Base-by-base conservation (phyloP, 1,139 yeast species). In the Pichia sp. region DNA sequence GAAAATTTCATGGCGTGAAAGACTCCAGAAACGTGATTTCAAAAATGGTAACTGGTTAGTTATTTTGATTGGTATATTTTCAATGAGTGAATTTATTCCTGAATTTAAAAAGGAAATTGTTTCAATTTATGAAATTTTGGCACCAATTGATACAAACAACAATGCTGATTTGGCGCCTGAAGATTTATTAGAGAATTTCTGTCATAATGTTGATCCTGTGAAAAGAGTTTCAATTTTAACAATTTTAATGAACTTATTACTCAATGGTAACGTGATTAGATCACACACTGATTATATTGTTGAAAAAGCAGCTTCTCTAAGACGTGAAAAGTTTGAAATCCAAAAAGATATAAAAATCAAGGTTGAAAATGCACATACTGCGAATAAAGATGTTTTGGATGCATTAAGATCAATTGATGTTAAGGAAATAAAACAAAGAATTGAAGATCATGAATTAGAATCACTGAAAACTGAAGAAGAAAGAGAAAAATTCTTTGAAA, bases 21-120 rank as follows among this genome's bases (percentile, higher is more conserved):
- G 95, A 42, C 71, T 89, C 27, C 75, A 82, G 15, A 81, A 78
- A 53, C 78, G 96, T 49, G 78, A 78, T 57, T 92, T 85, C 63
- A 80, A 76, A 58, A 90, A 87, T 59, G 96, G 96, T 5, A 80
- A 80, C 49, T 90, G 97, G 96, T 84, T 87, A 58, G 74, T 83
- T 40, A 77, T 85, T 42, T 66, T 89, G 34, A 65, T 89, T 41
- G 96, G 96, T 20, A 71, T 89, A 5, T 71, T 89, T 29, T 74
- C 82, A 0, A 65, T 77, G 45, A 77, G 84, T 12, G 80, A 80
- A 42, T 73, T 79, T 56, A 73, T 82, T 30, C 79, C 82, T 0
- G 73, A 74, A 22, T 84, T 77, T 67, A 62, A 70, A 29, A 68
- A 69, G 0, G 64, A 67, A 7, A 76, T 83, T 48, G 69, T 66